A percentile compares a stretch with the other conserved stretches of the same genome.
phyloP scores from a whole-genome alignment of 441 rosid genomes.

The Sinapis alba region DNA sequence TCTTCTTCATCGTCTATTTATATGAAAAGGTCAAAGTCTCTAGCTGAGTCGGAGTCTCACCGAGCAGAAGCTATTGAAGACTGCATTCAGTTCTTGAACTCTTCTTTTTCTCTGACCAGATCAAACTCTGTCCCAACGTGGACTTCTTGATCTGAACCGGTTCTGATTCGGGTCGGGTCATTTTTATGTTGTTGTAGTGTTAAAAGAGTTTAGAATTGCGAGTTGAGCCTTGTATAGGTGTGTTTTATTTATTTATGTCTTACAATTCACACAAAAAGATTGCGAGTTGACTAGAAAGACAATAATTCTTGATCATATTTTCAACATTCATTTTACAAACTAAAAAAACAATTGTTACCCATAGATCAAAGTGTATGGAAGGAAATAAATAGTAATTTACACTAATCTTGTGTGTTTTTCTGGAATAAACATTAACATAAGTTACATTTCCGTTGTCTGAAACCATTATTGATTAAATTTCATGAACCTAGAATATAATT shows the following conservation, averaged over 20 bases:
- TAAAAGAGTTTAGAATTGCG: not conserved
- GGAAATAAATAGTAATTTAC: not conserved
- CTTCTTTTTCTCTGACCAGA: slow-evolving; percentile 79
- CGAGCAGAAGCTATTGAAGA: slow-evolving; percentile 92
- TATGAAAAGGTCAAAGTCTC: slow-evolving; percentile 74
- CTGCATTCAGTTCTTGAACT: slow-evolving; percentile 90
- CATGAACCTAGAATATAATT: slow-evolving; percentile 1
- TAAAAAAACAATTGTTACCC: not conserved
- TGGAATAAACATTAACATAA: not conserved
- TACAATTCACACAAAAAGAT: not conserved
- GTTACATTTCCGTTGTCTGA: not conserved
- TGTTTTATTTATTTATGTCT: not conserved
- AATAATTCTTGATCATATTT: not conserved
- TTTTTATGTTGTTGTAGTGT: slow-evolving; percentile 10
- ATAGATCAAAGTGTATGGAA: not conserved
- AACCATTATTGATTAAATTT: not conserved
- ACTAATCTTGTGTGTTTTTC: not conserved
- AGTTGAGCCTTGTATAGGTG: slow-evolving; percentile 23
- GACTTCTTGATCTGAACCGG: slow-evolving; percentile 46
- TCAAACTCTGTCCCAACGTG: slow-evolving; percentile 68
- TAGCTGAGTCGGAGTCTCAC: slow-evolving; percentile 82
- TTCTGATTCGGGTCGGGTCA: not conserved
- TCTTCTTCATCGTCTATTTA: slow-evolving; percentile 57
- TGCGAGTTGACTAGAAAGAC: not conserved
- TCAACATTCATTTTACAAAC: not conserved